These are phyloP conservation scores for Eurotiales sp. DNA, from an alignment of 2,329 filamentous ascomycete genomes.

Conservation along the genomic window DNA sequence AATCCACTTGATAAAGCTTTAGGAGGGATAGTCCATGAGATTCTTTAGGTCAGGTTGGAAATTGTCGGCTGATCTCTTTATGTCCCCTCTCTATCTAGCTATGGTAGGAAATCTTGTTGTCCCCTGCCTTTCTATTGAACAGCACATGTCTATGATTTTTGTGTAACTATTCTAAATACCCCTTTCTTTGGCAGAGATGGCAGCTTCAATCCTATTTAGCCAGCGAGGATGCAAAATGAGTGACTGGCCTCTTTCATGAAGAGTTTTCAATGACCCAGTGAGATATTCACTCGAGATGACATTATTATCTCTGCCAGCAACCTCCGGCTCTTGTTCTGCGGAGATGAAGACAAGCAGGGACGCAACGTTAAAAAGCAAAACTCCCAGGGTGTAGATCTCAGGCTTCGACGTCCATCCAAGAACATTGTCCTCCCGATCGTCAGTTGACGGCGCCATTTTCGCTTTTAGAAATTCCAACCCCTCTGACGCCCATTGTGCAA, in stretches of 20 bases:
- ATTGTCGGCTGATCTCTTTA: too few relatives aligned
- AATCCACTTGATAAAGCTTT: too few relatives aligned
- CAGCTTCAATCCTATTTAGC: slow-evolving; percentile 26
- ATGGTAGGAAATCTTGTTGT: background rate
- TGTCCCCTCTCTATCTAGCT: background rate
- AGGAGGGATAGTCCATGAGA: background rate
- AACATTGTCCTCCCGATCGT: slow-evolving; percentile 55
- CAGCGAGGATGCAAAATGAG: slow-evolving; percentile 31
- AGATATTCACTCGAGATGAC: slow-evolving; percentile 14
- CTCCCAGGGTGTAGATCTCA: slow-evolving; percentile 55
- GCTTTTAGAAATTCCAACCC: slow-evolving; percentile 27
- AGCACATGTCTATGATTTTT: background rate
- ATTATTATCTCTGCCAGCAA: slow-evolving; percentile 17
- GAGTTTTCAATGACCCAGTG: slow-evolving; percentile 20
- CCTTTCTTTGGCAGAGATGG: background rate
- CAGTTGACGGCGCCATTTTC: slow-evolving; percentile 22
- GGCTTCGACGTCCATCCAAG: slow-evolving; percentile 70
- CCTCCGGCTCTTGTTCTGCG: slow-evolving; percentile 18
- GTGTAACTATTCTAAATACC: background rate
- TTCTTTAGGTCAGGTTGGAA: too few relatives aligned
- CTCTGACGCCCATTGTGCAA: slow-evolving; percentile 30
- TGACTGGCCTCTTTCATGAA: slow-evolving; percentile 23
- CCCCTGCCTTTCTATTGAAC: background rate
- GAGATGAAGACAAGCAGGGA: slow-evolving; percentile 26
- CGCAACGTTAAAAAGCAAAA: slow-evolving; percentile 38